phyloP scores from a whole-genome alignment of 768 basidiomycete species.

The Multifurca ochricompacta region DNA sequence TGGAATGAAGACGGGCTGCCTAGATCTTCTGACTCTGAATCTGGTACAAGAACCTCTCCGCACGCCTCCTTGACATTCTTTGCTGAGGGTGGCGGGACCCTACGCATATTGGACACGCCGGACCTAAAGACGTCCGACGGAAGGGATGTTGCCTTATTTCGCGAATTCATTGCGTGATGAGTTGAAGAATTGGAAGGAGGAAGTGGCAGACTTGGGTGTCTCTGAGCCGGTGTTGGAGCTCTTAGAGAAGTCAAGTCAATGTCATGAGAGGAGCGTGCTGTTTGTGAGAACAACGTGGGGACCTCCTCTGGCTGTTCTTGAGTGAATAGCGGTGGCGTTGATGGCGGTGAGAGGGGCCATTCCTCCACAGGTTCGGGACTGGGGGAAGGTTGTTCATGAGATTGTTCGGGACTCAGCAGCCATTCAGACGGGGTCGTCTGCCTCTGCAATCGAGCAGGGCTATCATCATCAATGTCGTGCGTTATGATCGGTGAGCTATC shows the following conservation, averaged over 20 bases:
- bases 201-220: background rate
- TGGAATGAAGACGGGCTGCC: background rate
- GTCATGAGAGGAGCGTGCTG: background rate
- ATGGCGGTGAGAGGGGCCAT: background rate
- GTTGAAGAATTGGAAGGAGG: background rate
- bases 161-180: background rate
- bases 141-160: constrained; percentile 5
- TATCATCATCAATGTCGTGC: background rate
- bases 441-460: background rate
- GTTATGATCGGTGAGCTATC: constrained; percentile 1
- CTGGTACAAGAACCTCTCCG: constrained; percentile 15
- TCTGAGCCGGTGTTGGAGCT: background rate
- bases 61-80: constrained; percentile 2
- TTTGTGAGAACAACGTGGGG: background rate
- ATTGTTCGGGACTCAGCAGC: background rate
- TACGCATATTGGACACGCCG: background rate
- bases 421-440: constrained; percentile 14
- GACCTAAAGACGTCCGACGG: background rate
- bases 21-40: constrained; percentile 8
- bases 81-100: background rate
- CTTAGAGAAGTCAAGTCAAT: background rate
- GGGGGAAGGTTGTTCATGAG: background rate
- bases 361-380: background rate
- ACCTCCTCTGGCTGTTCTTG: background rate
- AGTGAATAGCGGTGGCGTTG: constrained; percentile 4